Percentiles rank a stretch among this genome's conserved stretches.
phyloP scores from a whole-genome alignment of 1,139 yeast species.

The Nakaseomyces bracarensis region DNA sequence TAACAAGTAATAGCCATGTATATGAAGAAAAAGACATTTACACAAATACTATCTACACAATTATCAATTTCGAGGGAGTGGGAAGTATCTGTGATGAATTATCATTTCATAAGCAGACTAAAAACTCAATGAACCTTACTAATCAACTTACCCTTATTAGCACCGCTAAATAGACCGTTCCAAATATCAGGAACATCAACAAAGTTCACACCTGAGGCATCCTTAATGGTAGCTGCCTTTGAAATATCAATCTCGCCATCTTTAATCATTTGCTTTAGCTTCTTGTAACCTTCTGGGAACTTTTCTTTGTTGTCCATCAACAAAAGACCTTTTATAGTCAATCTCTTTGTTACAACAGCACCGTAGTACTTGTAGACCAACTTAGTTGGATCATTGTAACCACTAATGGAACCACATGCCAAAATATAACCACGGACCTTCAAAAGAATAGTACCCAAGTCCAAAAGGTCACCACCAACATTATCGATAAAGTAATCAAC shows the following conservation, averaged over 20 bases:
- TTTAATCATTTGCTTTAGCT: slow-evolving; percentile 34
- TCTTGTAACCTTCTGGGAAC: slow-evolving; percentile 35
- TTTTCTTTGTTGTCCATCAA: slow-evolving; percentile 34
- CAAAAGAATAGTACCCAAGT: slow-evolving; percentile 38
- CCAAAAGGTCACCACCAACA: slow-evolving; percentile 58
- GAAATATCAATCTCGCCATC: slow-evolving; percentile 31
- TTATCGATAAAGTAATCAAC: slow-evolving; percentile 48
- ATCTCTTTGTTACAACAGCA: slow-evolving; percentile 40
- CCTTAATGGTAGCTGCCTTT: slow-evolving; percentile 34
- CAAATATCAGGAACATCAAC: slow-evolving; percentile 39
- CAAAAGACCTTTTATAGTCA: slow-evolving; percentile 44
- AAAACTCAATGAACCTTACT: slow-evolving; percentile 25
- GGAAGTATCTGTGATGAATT: too few species aligned
- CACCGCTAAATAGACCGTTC: slow-evolving; percentile 38
- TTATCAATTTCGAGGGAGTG: too few species aligned
- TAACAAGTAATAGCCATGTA: too few species aligned
- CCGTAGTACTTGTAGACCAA: slow-evolving; percentile 36
- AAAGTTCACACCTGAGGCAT: slow-evolving; percentile 35
- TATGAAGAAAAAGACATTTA: too few species aligned
- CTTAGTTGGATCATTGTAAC: slow-evolving; percentile 42
- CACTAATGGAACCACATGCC: slow-evolving; percentile 58
- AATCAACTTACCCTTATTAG: slow-evolving; percentile 33
- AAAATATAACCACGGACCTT: slow-evolving; percentile 41
- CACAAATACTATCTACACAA: too few species aligned
- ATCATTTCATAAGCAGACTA: too few species aligned